Conservation (phyloP, 345 rosid genomes). For the Melaleuca alternifolia region DNA sequence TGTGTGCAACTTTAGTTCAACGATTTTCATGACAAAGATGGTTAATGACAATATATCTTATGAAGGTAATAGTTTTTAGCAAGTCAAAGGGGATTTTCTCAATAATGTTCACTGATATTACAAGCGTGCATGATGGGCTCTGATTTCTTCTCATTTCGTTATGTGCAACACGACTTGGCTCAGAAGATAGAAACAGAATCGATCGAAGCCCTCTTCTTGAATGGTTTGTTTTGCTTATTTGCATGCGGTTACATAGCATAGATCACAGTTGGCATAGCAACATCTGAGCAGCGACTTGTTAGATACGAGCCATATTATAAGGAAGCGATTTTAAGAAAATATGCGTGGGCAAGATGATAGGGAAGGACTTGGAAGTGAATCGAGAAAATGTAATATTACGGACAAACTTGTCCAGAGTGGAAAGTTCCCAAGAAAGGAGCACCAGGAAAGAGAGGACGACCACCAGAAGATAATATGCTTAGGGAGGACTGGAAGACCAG, state of each 20-base stretch:
- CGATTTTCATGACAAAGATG: neutral
- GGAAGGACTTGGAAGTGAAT: neutral
- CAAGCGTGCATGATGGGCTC: neutral
- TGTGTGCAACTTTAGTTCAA: neutral
- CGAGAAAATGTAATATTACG: neutral
- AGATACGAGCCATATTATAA: neutral
- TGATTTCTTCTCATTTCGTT: neutral
- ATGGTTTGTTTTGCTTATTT: neutral
- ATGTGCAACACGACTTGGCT: neutral
- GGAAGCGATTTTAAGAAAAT: neutral
- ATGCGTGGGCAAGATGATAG: neutral
- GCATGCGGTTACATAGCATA: neutral
- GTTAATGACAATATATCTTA: neutral
- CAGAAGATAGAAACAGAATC: neutral
- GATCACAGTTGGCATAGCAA: neutral
- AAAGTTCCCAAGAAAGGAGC: neutral
- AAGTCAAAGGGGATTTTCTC: neutral
- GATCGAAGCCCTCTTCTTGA: neutral
- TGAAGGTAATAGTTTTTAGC: neutral
- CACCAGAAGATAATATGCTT: neutral
- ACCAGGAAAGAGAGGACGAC: neutral
- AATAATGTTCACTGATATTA: neutral
- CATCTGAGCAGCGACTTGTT: neutral
- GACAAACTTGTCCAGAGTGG: neutral
- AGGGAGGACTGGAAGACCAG: neutral